Conservation (phyloP, 257 asterid species). For the Penstemon newberryi region DNA sequence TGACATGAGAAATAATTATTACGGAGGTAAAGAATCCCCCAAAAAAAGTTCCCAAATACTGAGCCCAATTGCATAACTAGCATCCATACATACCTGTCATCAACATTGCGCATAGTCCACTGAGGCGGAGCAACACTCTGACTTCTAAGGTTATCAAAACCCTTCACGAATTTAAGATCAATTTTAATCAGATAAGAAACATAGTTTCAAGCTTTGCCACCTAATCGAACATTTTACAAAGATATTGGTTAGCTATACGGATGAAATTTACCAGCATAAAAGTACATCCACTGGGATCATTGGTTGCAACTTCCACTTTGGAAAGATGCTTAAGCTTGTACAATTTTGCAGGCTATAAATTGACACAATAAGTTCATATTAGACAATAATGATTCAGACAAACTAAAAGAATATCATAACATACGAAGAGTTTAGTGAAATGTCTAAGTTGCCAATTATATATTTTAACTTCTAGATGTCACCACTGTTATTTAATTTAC, state of each 20-base stretch:
- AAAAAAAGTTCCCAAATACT: conserved; percentile 18
- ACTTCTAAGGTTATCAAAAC: conserved; percentile 92
- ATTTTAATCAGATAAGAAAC: conserved; percentile 24
- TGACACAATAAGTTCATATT: conserved; percentile 10
- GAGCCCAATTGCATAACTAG: conserved; percentile 12
- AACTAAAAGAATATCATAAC: no score
- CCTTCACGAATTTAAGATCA: conserved; percentile 49
- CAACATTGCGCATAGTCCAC: conserved; percentile 98
- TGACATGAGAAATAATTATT: conserved; percentile 24
- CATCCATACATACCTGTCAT: conserved; percentile 62
- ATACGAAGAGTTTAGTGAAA: no score
- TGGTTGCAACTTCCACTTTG: conserved; percentile 84
- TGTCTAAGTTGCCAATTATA: no score
- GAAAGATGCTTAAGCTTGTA: conserved; percentile 98
- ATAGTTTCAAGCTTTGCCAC: conserved; percentile 4
- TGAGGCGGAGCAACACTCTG: conserved; percentile 98
- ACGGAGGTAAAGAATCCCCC: conserved; percentile 12
- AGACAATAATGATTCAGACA: no score
- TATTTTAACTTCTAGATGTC: no score
- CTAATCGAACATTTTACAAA: conserved; percentile 7
- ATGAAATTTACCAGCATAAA: conserved; percentile 68
- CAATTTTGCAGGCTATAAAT: conserved; percentile 71
- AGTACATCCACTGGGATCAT: conserved; percentile 98
- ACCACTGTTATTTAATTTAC: no score
- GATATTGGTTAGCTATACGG: conserved; percentile 8